A percentile compares a stretch with the other conserved stretches of the same genome.
phyloP scores from a whole-genome alignment of 1,284 basidiomycete species.

The Cryptococcus sp. region DNA sequence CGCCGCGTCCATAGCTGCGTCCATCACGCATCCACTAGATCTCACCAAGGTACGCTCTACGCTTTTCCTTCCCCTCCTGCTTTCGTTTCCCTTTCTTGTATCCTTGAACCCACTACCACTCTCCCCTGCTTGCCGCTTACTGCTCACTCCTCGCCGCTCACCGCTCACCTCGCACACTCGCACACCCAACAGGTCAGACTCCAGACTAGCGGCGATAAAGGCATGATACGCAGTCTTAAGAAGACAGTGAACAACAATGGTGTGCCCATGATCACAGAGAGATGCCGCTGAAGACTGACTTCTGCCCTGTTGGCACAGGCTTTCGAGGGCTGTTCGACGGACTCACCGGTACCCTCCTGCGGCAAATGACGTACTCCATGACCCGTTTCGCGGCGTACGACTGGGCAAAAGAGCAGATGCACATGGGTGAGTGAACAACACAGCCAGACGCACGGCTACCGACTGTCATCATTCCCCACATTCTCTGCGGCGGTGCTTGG shows the following conservation, averaged over 20 bases:
- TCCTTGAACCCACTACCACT: background rate
- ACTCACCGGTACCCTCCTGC: constrained; percentile 82
- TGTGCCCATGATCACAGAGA: constrained; percentile 14
- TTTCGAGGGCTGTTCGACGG: constrained; percentile 78
- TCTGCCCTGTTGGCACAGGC: constrained; percentile 53
- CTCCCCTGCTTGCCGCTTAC: background rate
- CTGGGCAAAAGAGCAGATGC: constrained; percentile 78
- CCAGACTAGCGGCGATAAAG: constrained; percentile 82
- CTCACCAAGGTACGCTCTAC: constrained; percentile 64
- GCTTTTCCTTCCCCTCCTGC: background rate
- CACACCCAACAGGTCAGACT: constrained; percentile 61
- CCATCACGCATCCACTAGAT: constrained; percentile 81
- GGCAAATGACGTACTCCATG: constrained; percentile 91
- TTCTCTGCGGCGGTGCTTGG: background rate
- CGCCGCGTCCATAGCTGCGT: constrained; percentile 76
- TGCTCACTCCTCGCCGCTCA: no score
- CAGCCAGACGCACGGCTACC: background rate
- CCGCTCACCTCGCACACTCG: background rate
- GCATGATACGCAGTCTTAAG: constrained; percentile 74
- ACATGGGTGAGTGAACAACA: constrained; percentile 57
- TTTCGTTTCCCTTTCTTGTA: background rate
- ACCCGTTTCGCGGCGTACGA: constrained; percentile 94
- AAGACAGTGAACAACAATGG: constrained; percentile 62
- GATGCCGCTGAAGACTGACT: background rate
- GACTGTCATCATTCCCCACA: background rate